Evolutionary conservation across 768 basidiomycete species (phyloP).

Genomic region (Rhizopogon rudus): DNA sequence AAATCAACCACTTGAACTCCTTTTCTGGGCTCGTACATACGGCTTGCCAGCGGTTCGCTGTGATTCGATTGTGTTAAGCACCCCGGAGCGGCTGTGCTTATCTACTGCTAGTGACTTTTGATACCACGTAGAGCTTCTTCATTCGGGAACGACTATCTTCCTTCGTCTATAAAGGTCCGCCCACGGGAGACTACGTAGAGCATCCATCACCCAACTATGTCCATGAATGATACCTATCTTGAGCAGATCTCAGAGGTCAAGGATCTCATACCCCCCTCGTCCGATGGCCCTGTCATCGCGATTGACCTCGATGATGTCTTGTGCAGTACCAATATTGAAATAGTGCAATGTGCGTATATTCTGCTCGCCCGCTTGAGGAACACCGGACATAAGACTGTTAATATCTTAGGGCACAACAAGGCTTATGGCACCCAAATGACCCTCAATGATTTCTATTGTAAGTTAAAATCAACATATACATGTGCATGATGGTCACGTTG

Average conservation of each 20-base stretch:
- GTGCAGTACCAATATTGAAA: constrained; percentile 51
- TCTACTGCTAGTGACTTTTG: too few species aligned
- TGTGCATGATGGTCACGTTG: not conserved
- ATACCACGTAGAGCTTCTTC: too few species aligned
- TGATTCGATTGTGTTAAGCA: too few species aligned
- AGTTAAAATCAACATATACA: constrained; percentile 16
- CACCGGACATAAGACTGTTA: not conserved
- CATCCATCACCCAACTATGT: not conserved
- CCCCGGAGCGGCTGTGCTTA: too few species aligned
- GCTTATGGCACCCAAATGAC: constrained; percentile 52
- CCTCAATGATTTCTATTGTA: constrained; percentile 56
- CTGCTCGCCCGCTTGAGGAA: not conserved
- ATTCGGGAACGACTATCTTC: too few species aligned
- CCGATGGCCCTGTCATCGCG: constrained; percentile 43
- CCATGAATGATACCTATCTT: constrained; percentile 1
- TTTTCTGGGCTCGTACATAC: too few species aligned
- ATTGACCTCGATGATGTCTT: constrained; percentile 69
- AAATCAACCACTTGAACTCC: too few species aligned
- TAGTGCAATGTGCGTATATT: constrained; percentile 49
- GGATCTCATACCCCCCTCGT: constrained; percentile 11
- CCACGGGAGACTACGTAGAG: not conserved
- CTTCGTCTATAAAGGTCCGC: too few species aligned
- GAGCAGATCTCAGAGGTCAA: constrained; percentile 8
- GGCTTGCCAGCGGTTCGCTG: too few species aligned
- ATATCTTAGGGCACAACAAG: constrained; percentile 54